A percentile compares a stretch with the other conserved stretches of the same genome.
Conservation (phyloP, 805 yeast species). For the Barnettozyma siamensis region DNA sequence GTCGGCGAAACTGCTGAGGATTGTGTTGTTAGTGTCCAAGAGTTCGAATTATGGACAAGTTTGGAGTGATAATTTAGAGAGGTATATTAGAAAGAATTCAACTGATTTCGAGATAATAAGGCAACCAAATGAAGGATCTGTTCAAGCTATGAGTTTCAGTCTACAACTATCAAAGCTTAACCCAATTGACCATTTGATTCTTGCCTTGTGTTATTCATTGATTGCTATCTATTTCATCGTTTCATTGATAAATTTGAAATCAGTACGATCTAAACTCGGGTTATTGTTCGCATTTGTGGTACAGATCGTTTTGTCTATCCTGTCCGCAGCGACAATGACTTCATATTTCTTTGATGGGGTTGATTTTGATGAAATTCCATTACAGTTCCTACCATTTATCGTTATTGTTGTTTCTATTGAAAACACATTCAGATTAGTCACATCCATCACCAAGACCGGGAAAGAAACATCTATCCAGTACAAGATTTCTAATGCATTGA, state of each 20-base stretch:
- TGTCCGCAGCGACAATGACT: slow-evolving; percentile 39
- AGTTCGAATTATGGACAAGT: slow-evolving; percentile 16
- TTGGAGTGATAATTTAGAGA: slow-evolving; percentile 29
- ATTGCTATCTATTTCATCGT: slow-evolving; percentile 30
- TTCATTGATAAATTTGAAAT: slow-evolving; percentile 35
- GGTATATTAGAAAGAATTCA: slow-evolving; percentile 8
- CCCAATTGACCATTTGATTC: slow-evolving; percentile 21
- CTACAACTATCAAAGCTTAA: slow-evolving; percentile 3
- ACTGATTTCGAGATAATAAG: neutral
- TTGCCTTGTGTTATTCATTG: slow-evolving; percentile 24
- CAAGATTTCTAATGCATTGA: slow-evolving; percentile 33
- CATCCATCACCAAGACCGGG: slow-evolving; percentile 34
- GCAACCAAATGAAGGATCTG: neutral
- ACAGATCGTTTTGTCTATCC: slow-evolving; percentile 33
- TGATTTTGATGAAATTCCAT: slow-evolving; percentile 33
- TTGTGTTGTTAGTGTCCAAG: slow-evolving; percentile 28
- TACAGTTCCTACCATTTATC: slow-evolving; percentile 36
- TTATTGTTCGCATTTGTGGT: slow-evolving; percentile 38
- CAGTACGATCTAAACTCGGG: slow-evolving; percentile 43
- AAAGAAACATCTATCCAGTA: slow-evolving; percentile 37
- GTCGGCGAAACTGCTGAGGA: slow-evolving; percentile 35
- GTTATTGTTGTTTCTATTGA: slow-evolving; percentile 40
- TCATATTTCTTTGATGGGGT: slow-evolving; percentile 30
- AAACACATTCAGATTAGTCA: slow-evolving; percentile 41
- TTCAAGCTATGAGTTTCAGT: neutral